Conservation (phyloP, 2,329 filamentous ascomycete genomes). For the Penicillium sp. region DNA sequence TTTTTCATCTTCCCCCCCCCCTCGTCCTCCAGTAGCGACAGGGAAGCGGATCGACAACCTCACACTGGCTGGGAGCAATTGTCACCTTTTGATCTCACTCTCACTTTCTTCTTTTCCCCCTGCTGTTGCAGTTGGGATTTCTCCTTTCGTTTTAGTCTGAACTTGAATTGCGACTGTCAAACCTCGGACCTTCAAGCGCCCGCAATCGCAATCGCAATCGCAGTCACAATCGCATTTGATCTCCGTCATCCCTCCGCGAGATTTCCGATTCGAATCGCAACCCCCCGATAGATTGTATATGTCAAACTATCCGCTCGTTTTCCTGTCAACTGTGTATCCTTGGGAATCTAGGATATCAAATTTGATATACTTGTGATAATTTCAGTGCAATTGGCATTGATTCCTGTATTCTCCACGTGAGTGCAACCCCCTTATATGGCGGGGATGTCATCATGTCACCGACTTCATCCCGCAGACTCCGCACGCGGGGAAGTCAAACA, state of each 20-base stretch:
- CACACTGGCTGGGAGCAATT: constrained; percentile 41
- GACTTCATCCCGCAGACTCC: constrained; percentile 2
- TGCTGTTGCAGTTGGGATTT: constrained; percentile 18
- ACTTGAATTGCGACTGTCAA: neutral
- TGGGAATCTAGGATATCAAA: neutral
- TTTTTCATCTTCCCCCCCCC: constrained; percentile 10
- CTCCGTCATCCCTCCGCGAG: neutral
- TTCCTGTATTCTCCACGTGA: constrained; percentile 4
- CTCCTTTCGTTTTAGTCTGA: constrained; percentile 10
- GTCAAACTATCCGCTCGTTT: neutral
- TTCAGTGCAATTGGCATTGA: neutral
- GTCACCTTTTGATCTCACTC: constrained; percentile 31
- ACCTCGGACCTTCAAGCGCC: neutral
- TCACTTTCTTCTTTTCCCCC: constrained; percentile 20
- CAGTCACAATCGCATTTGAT: neutral
- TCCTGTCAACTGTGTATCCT: neutral
- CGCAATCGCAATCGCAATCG: neutral
- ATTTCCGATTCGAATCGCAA: neutral
- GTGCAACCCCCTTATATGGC: constrained; percentile 10
- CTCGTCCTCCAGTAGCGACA: constrained; percentile 34
- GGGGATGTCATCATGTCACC: neutral
- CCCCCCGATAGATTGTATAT: neutral
- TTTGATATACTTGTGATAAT: neutral
- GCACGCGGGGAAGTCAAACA: constrained; percentile 9
- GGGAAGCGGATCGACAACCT: constrained; percentile 26